A percentile compares a stretch with the other conserved stretches of the same genome.
These are phyloP conservation scores for Bigelowiella natans DNA, from an alignment of 78 protist species.

Conservation along the genomic window DNA sequence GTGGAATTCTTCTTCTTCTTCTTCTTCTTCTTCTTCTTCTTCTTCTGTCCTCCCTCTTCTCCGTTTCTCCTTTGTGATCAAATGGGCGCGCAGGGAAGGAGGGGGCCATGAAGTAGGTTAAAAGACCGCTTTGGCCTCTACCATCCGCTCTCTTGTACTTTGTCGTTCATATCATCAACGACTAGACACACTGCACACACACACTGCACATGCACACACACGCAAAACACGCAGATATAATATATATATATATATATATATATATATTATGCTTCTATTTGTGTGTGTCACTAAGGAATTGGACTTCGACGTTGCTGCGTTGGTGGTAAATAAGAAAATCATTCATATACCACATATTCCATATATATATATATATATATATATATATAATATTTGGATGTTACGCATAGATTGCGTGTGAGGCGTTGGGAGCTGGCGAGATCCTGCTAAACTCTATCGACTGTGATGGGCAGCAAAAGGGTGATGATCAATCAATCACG, in stretches of 20 bases:
- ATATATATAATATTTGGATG: background rate
- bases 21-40: no score
- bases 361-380: background rate
- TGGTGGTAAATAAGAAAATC: background rate
- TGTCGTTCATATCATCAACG: background rate
- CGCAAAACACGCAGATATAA: background rate
- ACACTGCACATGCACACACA: background rate
- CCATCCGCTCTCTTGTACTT: no score
- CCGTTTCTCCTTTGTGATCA: no score
- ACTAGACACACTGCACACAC: background rate
- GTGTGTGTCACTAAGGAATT: background rate
- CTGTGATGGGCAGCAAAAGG: constrained; percentile 46
- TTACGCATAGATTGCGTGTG: background rate
- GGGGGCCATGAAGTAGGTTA: no score
- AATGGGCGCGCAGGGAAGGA: no score
- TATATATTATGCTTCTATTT: background rate
- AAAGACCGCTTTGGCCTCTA: no score
- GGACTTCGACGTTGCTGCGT: background rate
- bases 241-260: background rate
- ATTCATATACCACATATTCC: background rate
- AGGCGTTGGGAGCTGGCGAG: constrained; percentile 37
- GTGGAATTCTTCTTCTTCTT: no score
- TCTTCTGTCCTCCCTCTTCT: no score
- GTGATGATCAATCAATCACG: background rate
- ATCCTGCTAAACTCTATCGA: constrained; percentile 69